These are phyloP conservation scores for Allium cepa DNA, from an alignment of 106 monocot genomes.

Conservation along the genomic window DNA sequence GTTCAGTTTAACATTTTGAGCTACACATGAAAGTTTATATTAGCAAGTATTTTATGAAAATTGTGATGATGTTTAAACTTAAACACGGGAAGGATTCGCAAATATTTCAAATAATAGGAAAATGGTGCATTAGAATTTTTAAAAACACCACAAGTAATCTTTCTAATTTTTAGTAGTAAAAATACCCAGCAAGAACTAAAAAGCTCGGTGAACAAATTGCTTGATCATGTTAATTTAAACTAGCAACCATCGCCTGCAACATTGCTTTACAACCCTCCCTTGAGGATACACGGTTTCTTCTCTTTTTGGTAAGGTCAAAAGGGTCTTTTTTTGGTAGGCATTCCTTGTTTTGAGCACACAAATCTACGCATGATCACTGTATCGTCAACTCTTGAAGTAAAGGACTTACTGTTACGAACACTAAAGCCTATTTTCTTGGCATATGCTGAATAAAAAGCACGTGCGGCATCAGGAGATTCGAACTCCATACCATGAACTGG, in stretches of 20 bases:
- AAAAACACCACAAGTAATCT: neutral
- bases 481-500: constrained; percentile 63
- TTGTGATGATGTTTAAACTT: too few species aligned
- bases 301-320: constrained; percentile 61
- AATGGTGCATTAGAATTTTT: too few species aligned
- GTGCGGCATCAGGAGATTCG: constrained; percentile 57
- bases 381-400: constrained; percentile 71
- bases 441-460: constrained; percentile 55
- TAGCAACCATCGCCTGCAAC: constrained; percentile 36
- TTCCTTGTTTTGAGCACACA: constrained; percentile 78
- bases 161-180: neutral
- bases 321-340: constrained; percentile 72
- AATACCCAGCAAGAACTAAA: too few species aligned
- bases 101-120: too few species aligned
- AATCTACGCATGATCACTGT: constrained; percentile 82
- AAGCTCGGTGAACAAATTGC: too few species aligned
- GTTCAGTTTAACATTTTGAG: too few species aligned
- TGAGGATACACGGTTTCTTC: constrained; percentile 64
- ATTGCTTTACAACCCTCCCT: constrained; percentile 90
- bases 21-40: too few species aligned
- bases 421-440: constrained; percentile 60
- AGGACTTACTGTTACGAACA: constrained; percentile 76
- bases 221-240: neutral
- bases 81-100: too few species aligned
- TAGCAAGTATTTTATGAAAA: too few species aligned